Conservation (phyloP, 495 filamentous ascomycete genomes). For the Aspergillus nanangensis region DNA sequence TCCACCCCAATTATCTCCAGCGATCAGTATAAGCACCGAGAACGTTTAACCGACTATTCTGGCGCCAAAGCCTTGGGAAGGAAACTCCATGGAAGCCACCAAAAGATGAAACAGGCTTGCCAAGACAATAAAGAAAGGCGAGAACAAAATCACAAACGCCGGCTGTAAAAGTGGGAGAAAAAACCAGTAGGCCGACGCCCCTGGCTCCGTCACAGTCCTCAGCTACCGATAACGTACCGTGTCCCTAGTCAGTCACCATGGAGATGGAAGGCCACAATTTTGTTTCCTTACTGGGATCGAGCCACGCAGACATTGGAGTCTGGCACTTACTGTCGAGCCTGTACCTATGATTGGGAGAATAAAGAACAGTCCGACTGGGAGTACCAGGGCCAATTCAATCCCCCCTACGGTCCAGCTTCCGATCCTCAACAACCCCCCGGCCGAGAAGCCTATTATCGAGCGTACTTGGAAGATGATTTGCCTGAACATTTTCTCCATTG, state of each 20-base stretch:
- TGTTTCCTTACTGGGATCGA: slow-evolving; percentile 12
- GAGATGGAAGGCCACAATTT: too few relatives aligned
- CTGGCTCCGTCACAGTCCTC: too few relatives aligned
- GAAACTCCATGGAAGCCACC: slow-evolving; percentile 1
- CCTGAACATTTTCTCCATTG: slow-evolving; percentile 7
- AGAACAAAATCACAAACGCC: neutral
- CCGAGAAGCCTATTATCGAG: slow-evolving; percentile 6
- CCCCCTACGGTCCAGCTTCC: too few relatives aligned
- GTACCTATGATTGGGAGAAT: slow-evolving; percentile 9
- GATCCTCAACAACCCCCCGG: too few relatives aligned
- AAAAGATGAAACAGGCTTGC: neutral
- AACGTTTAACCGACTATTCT: neutral
- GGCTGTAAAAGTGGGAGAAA: neutral
- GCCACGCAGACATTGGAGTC: slow-evolving; percentile 5
- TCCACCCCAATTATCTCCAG: slow-evolving; percentile 5
- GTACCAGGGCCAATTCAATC: too few relatives aligned
- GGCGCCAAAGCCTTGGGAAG: slow-evolving; percentile 7
- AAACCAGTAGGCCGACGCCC: too few relatives aligned
- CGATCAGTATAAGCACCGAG: neutral
- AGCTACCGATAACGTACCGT: too few relatives aligned
- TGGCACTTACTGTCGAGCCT: slow-evolving; percentile 12
- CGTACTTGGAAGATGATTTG: slow-evolving; percentile 9
- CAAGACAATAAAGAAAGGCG: neutral
- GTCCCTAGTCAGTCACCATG: too few relatives aligned
- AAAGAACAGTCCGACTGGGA: too few relatives aligned